phyloP scores from a whole-genome alignment of 495 filamentous ascomycete genomes.

The Annulohypoxylon bovei region DNA sequence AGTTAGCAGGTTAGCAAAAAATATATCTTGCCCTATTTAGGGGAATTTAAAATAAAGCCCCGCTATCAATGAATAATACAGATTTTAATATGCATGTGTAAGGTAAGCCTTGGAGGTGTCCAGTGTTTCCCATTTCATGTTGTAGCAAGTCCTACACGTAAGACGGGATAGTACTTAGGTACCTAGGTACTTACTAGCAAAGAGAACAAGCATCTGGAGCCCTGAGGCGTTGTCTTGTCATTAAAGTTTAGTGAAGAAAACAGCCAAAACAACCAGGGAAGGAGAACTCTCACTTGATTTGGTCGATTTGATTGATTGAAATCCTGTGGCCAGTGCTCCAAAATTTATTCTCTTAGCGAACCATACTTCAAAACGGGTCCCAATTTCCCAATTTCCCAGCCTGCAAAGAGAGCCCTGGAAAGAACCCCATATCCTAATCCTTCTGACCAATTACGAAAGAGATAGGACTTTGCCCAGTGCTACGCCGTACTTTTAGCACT shows the following conservation, averaged over 20 bases:
- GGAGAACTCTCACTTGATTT: too few species aligned
- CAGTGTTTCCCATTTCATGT: not conserved
- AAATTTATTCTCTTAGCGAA: conserved; percentile 34
- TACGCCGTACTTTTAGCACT: conserved; percentile 25
- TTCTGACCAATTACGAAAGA: conserved; percentile 23
- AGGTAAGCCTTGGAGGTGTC: not conserved
- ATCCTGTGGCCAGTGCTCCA: conserved; percentile 5
- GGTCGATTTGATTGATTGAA: not conserved
- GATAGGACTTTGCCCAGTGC: conserved; percentile 22
- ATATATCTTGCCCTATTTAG: not conserved
- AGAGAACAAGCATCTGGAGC: not conserved
- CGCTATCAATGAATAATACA: conserved; percentile 21
- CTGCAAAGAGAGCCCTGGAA: conserved; percentile 41
- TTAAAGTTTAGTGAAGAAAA: conserved; percentile 1
- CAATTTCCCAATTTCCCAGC: conserved; percentile 52
- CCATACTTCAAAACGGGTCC: conserved; percentile 40
- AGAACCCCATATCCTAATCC: conserved; percentile 30
- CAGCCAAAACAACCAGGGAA: not conserved
- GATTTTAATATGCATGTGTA: conserved; percentile 5
- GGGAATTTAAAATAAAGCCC: conserved; percentile 24
- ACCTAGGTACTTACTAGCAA: not conserved
- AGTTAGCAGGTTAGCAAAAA: not conserved
- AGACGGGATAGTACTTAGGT: not conserved
- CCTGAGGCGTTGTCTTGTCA: not conserved
- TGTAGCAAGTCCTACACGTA: not conserved